Percentiles rank a stretch among this genome's conserved stretches.
These are phyloP conservation scores for Pseudisothecium myosuroides DNA, from an alignment of 225 moss, liverwort and hornwort species.

Conservation along the genomic window DNA sequence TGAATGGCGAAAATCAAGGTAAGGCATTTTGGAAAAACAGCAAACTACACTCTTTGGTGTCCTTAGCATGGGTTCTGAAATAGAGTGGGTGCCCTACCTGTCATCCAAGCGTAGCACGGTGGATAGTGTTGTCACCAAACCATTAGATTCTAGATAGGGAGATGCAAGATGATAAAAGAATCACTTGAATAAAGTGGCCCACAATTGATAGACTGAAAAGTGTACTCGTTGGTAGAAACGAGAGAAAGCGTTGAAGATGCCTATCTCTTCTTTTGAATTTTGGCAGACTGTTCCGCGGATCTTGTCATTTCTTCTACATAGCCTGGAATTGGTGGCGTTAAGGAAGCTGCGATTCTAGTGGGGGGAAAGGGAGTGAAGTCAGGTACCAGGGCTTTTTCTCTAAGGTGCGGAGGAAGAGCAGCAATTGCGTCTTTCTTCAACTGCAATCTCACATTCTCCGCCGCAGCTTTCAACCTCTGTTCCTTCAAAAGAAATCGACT, in stretches of 20 bases:
- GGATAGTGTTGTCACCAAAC: neutral
- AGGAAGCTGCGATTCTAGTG: slow-evolving; percentile 75
- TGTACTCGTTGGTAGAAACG: neutral
- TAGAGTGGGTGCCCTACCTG: neutral
- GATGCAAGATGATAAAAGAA: neutral
- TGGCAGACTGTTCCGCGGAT: slow-evolving; percentile 38
- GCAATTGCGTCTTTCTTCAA: slow-evolving; percentile 81
- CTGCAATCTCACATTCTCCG: slow-evolving; percentile 64
- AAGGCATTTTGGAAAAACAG: neutral
- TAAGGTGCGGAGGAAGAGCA: slow-evolving; percentile 71
- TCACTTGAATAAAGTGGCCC: neutral
- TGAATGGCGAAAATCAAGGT: neutral
- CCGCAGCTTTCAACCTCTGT: slow-evolving; percentile 47
- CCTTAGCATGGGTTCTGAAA: neutral
- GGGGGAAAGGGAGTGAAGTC: slow-evolving; percentile 89
- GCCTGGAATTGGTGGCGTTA: slow-evolving; percentile 81
- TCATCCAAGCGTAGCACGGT: neutral
- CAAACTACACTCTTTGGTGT: neutral
- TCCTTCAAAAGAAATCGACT: slow-evolving; percentile 64
- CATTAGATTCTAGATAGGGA: neutral
- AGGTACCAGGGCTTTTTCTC: slow-evolving; percentile 74
- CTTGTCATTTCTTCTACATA: slow-evolving; percentile 78
- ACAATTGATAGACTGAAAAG: neutral
- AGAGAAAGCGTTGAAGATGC: neutral
- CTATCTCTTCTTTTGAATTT: slow-evolving; percentile 48